Evolutionary conservation across 805 yeast species (phyloP).

Genomic region (Teunomyces funiuensis): DNA sequence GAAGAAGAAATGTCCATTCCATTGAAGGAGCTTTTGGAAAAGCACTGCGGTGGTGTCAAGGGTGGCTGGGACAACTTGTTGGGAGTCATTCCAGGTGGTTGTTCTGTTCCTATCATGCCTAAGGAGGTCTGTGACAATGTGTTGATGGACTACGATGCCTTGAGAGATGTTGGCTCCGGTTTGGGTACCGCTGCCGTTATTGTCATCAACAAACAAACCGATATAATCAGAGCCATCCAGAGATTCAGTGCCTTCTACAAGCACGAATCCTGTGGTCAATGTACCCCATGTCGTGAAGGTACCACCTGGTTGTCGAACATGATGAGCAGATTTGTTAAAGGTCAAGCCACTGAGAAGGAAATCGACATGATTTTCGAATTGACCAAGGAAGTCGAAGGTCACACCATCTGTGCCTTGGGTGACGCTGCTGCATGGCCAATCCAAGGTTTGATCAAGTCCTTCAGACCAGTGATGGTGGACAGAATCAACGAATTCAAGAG

Average conservation of each 20-base stretch:
- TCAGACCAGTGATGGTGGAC: constrained; percentile 79
- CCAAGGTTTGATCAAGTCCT: constrained; percentile 82
- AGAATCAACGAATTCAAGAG: constrained; percentile 65
- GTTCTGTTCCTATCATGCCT: constrained; percentile 81
- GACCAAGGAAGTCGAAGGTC: constrained; percentile 86
- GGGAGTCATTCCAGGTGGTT: constrained; percentile 89
- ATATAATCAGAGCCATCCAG: constrained; percentile 82
- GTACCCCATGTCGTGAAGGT: constrained; percentile 94
- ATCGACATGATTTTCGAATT: constrained; percentile 84
- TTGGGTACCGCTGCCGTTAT: constrained; percentile 92
- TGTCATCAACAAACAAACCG: constrained; percentile 86
- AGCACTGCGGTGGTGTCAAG: constrained; percentile 86
- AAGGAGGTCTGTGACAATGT: constrained; percentile 64
- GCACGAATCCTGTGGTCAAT: constrained; percentile 93
- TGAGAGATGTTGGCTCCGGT: constrained; percentile 82
- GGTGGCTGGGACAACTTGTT: constrained; percentile 93
- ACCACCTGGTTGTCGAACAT: constrained; percentile 81
- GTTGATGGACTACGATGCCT: constrained; percentile 85
- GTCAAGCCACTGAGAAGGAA: constrained; percentile 79
- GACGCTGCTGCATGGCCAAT: constrained; percentile 95
- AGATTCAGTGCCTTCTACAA: constrained; percentile 81
- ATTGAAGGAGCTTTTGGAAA: constrained; percentile 75
- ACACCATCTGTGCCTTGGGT: constrained; percentile 88
- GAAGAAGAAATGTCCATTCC: constrained; percentile 95
- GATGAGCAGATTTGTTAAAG: constrained; percentile 78